phyloP scores from a whole-genome alignment of 306 rosid genomes.

The Gastrolobium bilobum region DNA sequence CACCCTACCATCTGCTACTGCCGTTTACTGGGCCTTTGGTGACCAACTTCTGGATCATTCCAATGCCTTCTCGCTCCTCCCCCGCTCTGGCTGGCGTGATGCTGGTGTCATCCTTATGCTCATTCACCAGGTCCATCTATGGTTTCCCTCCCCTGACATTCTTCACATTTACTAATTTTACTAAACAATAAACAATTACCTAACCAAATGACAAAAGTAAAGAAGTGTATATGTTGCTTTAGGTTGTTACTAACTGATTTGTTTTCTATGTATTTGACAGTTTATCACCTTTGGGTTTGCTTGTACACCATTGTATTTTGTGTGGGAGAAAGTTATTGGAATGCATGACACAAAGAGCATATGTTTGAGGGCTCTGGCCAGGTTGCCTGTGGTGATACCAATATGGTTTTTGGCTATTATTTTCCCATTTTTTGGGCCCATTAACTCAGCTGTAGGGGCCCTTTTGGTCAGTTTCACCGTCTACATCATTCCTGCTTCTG shows the following conservation, averaged over 20 bases:
- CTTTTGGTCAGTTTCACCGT: slow-evolving; percentile 92
- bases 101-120: slow-evolving; percentile 78
- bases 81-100: slow-evolving; percentile 78
- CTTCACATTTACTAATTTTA: not conserved
- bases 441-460: slow-evolving; percentile 92
- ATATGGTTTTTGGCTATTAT: slow-evolving; percentile 89
- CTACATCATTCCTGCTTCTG: slow-evolving; percentile 84
- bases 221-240: not conserved
- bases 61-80: slow-evolving; percentile 86
- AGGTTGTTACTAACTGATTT: slow-evolving; percentile 3
- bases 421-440: slow-evolving; percentile 94
- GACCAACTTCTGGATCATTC: slow-evolving; percentile 83
- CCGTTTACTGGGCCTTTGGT: slow-evolving; percentile 92
- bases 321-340: slow-evolving; percentile 94
- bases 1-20: slow-evolving; percentile 80
- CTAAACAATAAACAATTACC: not conserved
- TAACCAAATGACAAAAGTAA: slow-evolving; percentile 1
- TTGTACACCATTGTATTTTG: slow-evolving; percentile 87
- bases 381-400: slow-evolving; percentile 88
- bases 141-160: not conserved
- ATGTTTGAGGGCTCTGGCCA: slow-evolving; percentile 75
- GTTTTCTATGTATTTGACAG: slow-evolving; percentile 50
- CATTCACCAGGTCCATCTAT: slow-evolving; percentile 76
- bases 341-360: slow-evolving; percentile 90
- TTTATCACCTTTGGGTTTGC: slow-evolving; percentile 92